Base-by-base conservation (phyloP, 2,329 filamentous ascomycete species). In the Fragosphaeria purpurea region DNA sequence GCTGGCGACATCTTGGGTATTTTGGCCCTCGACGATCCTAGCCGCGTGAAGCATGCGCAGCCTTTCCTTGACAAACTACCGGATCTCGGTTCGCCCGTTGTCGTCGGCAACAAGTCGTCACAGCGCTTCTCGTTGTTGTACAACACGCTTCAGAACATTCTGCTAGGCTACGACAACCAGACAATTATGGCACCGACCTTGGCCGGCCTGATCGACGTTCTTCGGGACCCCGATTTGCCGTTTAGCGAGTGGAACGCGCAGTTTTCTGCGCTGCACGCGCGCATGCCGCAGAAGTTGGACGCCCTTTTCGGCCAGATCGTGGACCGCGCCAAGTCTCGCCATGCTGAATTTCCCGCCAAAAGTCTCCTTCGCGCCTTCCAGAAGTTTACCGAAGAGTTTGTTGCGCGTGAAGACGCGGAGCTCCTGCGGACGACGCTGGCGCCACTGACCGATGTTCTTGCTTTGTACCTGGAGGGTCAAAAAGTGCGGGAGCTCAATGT, bases 1-100 rank as follows among this genome's bases (percentile, higher is more conserved):
- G 93, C 93, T 64, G 93, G 93, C 68, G 93, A 98, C 65, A 97
- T 98, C 54, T 81, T 98, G n/a, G 93, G 90, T 72, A 96, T 98
- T 57, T 79, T 98, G 32, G 85, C 91, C 55, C 77, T 98, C 38
- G 93, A 98, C 63, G 93, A 98, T 66, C 93, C 93, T 4, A 88
- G 86, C 59, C 88, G 90, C 61, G 90, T 98, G 64, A 96, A 98
- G 79, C 90, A 95, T 63, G 93, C 93, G 0, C 86, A 94, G 69
- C 86, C 89, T 43, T 98, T 95, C 76, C 76, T 93, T 44, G 91
- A 88, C 48, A 88, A 94, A 65, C 82, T 98, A 33, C 91, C 93
- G 50, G 81, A 87, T 48, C 80, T 94, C 57, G 93, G 91, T 40
- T 80, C 85, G 50, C 90, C 93, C 37, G 86, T 93, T 57, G 79